Conservation (phyloP, 768 basidiomycete species). For the Flagelloscypha sp. region DNA sequence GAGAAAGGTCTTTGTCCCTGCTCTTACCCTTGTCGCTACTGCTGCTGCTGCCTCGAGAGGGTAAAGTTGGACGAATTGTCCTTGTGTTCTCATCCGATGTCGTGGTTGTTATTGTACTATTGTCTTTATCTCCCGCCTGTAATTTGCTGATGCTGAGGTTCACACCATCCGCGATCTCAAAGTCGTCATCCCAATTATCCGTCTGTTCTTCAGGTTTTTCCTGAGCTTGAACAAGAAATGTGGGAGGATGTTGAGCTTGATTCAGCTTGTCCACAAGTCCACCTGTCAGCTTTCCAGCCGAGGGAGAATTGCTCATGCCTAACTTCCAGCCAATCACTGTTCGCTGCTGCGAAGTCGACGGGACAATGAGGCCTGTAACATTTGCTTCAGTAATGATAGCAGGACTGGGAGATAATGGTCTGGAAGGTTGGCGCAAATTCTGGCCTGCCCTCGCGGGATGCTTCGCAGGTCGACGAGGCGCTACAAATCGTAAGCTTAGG, state of each 20-base stretch:
- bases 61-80: slow-evolving; percentile 70
- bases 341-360: too few relatives aligned
- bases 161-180: slow-evolving; percentile 61
- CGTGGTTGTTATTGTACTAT: too few relatives aligned
- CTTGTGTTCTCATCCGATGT: slow-evolving; percentile 65
- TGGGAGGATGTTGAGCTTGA: slow-evolving; percentile 46
- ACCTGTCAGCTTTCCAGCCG: slow-evolving; percentile 28
- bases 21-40: too few relatives aligned
- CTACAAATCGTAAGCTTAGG: too few relatives aligned
- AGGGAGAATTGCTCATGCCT: slow-evolving; percentile 15
- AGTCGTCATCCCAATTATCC: slow-evolving; percentile 98
- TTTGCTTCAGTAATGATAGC: slow-evolving; percentile 18
- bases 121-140: too few relatives aligned
- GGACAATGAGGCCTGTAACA: slow-evolving; percentile 14
- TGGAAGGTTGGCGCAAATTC: slow-evolving; percentile 33
- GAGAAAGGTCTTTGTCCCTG: too few relatives aligned
- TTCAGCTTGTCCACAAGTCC: slow-evolving; percentile 20
- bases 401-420: slow-evolving; percentile 33
- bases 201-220: slow-evolving; percentile 78
- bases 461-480: slow-evolving; percentile 69
- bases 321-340: background rate
- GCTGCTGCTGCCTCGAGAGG: too few relatives aligned
- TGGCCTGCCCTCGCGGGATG: slow-evolving; percentile 42
- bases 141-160: slow-evolving; percentile 81
- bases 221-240: slow-evolving; percentile 58